phyloP scores from a whole-genome alignment of 305 asterid species.

The Fraxinus platypoda region DNA sequence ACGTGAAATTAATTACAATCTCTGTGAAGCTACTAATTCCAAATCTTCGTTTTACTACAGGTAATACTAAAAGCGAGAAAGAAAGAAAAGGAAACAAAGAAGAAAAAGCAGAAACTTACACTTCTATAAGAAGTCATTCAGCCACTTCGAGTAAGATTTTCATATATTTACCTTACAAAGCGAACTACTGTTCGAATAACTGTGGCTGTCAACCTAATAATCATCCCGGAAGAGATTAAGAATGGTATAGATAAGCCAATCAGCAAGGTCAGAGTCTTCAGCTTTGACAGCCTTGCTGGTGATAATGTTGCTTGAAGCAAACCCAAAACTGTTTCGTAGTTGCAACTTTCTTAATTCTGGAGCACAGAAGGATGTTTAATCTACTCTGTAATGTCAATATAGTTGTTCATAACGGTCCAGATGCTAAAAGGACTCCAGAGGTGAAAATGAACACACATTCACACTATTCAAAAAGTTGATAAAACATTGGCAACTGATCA shows the following conservation, averaged over 20 bases:
- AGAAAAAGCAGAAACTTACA: background rate
- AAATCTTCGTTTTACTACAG: background rate
- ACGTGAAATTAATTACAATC: background rate
- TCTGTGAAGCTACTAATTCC: background rate
- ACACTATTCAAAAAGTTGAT: too few relatives aligned
- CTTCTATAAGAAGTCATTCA: background rate
- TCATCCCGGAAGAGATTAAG: slow-evolving; percentile 74
- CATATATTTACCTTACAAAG: slow-evolving; percentile 56
- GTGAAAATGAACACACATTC: too few relatives aligned
- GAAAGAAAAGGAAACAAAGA: background rate
- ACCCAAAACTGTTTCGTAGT: too few relatives aligned
- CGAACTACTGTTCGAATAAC: slow-evolving; percentile 69
- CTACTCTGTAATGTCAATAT: too few relatives aligned
- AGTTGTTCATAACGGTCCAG: too few relatives aligned
- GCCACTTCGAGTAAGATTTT: background rate
- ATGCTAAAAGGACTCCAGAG: too few relatives aligned
- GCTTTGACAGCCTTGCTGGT: slow-evolving; percentile 80
- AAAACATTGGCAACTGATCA: too few relatives aligned
- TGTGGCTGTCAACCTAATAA: slow-evolving; percentile 59
- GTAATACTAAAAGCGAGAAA: background rate
- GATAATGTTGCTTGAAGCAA: slow-evolving; percentile 96
- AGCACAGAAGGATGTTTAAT: too few relatives aligned
- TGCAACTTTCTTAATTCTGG: too few relatives aligned
- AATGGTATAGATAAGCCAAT: slow-evolving; percentile 69
- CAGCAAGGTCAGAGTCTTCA: slow-evolving; percentile 76